Percentiles rank a stretch among this genome's conserved stretches.
These are phyloP conservation scores for Pythium vanterpoolii DNA, from an alignment of 352 stramenopile species.

Conservation along the genomic window DNA sequence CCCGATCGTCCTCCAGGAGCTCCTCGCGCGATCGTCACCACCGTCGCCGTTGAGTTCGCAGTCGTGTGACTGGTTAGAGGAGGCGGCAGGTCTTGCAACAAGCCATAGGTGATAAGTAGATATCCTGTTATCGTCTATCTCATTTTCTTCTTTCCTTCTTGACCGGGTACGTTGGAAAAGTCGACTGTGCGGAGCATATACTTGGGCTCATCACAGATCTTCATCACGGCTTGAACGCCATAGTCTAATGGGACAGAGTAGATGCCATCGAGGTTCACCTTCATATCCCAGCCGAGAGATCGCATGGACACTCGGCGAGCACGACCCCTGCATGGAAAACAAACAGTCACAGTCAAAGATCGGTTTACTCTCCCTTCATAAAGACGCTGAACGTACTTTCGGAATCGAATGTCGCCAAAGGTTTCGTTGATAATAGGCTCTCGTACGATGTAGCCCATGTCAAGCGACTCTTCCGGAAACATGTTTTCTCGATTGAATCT, in stretches of 20 bases:
- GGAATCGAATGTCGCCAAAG: constrained; percentile 87
- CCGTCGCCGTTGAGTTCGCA: not conserved
- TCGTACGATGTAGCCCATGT: constrained; percentile 86
- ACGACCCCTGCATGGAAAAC: constrained; percentile 46
- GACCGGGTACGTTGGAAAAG: constrained; percentile 33
- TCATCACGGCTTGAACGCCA: constrained; percentile 88
- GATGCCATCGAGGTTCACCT: constrained; percentile 84
- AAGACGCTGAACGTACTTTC: constrained; percentile 39
- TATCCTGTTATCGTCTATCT: constrained; percentile 6
- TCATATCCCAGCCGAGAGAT: constrained; percentile 89
- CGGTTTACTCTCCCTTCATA: not conserved
- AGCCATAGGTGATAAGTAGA: too few species aligned
- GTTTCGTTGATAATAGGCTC: constrained; percentile 90
- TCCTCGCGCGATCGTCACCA: constrained; percentile 13
- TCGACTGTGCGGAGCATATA: constrained; percentile 84
- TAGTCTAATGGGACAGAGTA: constrained; percentile 88
- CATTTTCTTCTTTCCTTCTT: constrained; percentile 15
- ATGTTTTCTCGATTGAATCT: constrained; percentile 88
- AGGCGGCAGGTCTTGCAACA: too few species aligned
- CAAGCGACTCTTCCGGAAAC: constrained; percentile 75
- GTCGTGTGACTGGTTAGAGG: not conserved
- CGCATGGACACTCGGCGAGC: constrained; percentile 83
- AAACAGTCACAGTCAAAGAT: not conserved
- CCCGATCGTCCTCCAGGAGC: constrained; percentile 22
- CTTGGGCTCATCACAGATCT: constrained; percentile 84